A percentile compares a stretch with the other conserved stretches of the same genome.
phyloP scores from a whole-genome alignment of 1,284 basidiomycete species.

The Flammula alnicola region DNA sequence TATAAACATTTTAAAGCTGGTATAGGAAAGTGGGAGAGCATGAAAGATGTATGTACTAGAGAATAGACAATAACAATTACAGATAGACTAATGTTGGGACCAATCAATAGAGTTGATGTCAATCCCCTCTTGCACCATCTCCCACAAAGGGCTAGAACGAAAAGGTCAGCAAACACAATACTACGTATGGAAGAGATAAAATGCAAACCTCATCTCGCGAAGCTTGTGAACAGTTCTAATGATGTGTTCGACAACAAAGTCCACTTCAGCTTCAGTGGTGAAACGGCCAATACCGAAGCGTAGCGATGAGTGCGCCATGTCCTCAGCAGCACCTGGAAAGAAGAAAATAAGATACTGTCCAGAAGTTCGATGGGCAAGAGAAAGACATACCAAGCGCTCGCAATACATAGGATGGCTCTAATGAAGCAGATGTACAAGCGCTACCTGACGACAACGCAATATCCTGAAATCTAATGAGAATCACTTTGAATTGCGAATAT shows the following conservation, averaged over 20 bases:
- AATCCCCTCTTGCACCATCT: slow-evolving; percentile 98
- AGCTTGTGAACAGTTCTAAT: slow-evolving; percentile 75
- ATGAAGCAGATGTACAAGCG: slow-evolving; percentile 97
- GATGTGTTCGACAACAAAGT: slow-evolving; percentile 92
- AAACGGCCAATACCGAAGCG: slow-evolving; percentile 98
- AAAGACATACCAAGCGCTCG: slow-evolving; percentile 81
- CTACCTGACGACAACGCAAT: slow-evolving; percentile 97
- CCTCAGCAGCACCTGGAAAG: slow-evolving; percentile 84
- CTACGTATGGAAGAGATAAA: too few relatives aligned
- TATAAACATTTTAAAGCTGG: too few relatives aligned
- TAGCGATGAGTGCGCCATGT: slow-evolving; percentile 98
- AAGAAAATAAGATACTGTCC: slow-evolving; percentile 1
- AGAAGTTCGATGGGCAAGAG: not conserved
- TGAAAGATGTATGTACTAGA: not conserved
- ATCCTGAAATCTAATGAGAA: slow-evolving; percentile 57
- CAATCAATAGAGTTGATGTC: slow-evolving; percentile 94
- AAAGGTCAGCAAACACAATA: slow-evolving; percentile 8
- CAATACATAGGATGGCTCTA: slow-evolving; percentile 98
- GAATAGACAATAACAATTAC: slow-evolving; percentile 14
- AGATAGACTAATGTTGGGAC: slow-evolving; percentile 59
- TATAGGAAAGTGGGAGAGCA: too few relatives aligned
- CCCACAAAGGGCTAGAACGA: slow-evolving; percentile 82
- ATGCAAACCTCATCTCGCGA: slow-evolving; percentile 60
- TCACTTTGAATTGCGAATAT: slow-evolving; percentile 5
- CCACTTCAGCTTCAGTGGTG: slow-evolving; percentile 97